Evolutionary conservation across 2,329 filamentous ascomycete species (phyloP).

Genomic region (Colletotrichum sp.): DNA sequence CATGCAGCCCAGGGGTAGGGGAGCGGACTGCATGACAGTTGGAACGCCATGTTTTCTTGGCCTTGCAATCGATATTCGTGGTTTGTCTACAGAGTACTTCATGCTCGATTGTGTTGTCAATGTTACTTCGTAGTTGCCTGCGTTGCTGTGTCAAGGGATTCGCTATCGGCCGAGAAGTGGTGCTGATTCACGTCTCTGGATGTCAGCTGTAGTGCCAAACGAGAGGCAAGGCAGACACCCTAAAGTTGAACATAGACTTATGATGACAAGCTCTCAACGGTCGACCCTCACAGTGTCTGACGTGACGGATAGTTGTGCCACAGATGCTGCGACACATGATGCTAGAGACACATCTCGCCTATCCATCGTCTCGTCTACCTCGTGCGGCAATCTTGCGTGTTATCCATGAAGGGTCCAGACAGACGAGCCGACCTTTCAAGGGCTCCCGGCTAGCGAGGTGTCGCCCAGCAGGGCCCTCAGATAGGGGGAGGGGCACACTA

Average conservation of each 20-base stretch:
- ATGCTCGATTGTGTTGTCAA: background rate
- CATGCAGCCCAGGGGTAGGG: background rate
- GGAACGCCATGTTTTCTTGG: background rate
- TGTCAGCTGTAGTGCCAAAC: background rate
- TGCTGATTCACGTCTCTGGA: background rate
- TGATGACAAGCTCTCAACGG: background rate
- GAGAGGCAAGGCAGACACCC: background rate
- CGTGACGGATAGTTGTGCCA: background rate
- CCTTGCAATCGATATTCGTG: background rate
- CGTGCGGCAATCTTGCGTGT: constrained; percentile 16
- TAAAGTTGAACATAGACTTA: background rate
- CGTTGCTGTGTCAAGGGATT: background rate
- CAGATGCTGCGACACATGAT: background rate
- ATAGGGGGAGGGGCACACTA: constrained; percentile 20
- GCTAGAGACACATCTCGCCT: constrained; percentile 4
- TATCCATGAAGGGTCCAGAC: constrained; percentile 16
- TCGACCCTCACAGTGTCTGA: background rate
- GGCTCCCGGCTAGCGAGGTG: constrained; percentile 15
- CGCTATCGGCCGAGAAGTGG: background rate
- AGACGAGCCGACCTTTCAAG: constrained; percentile 5
- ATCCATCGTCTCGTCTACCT: constrained; percentile 6
- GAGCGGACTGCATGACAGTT: background rate
- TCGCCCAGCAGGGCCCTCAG: constrained; percentile 10
- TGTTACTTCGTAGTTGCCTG: background rate
- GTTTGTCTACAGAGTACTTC: background rate